Conservation (phyloP, 306 rosid genomes). For the Vigna reflexopilosa region DNA sequence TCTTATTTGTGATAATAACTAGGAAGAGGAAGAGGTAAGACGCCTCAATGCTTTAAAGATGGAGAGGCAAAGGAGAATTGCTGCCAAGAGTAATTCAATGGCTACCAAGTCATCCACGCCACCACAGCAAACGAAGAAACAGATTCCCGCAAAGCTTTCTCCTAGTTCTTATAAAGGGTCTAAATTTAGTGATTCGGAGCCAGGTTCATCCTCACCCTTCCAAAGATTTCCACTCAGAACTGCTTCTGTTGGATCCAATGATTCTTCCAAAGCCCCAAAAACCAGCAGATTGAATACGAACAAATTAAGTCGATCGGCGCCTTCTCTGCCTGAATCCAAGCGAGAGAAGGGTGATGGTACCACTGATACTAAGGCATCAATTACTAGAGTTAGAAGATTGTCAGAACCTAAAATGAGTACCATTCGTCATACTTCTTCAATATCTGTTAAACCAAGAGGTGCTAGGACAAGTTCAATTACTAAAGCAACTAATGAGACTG, state of each 20-base stretch:
- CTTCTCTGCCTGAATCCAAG: slow-evolving; percentile 70
- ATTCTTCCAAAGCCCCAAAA: slow-evolving; percentile 64
- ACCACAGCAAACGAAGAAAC: slow-evolving; percentile 67
- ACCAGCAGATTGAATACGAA: slow-evolving; percentile 59
- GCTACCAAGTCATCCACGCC: slow-evolving; percentile 57
- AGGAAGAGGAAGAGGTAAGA: slow-evolving; percentile 84
- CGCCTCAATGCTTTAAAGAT: slow-evolving; percentile 80
- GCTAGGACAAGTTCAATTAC: slow-evolving; percentile 50
- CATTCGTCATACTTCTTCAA: slow-evolving; percentile 56
- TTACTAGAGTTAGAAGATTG: slow-evolving; percentile 76
- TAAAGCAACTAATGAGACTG: slow-evolving; percentile 59
- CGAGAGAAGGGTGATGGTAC: slow-evolving; percentile 59
- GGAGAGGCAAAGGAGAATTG: slow-evolving; percentile 93
- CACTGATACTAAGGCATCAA: slow-evolving; percentile 63
- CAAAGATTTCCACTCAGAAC: slow-evolving; percentile 63
- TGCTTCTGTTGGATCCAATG: slow-evolving; percentile 59
- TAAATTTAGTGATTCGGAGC: slow-evolving; percentile 88
- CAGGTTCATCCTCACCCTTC: slow-evolving; percentile 76
- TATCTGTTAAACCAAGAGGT: slow-evolving; percentile 51
- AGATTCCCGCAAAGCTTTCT: slow-evolving; percentile 54
- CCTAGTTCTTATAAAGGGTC: slow-evolving; percentile 71
- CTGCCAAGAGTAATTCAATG: slow-evolving; percentile 67
- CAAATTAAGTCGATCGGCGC: slow-evolving; percentile 69
- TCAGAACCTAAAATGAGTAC: slow-evolving; percentile 85
- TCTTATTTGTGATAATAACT: slow-evolving; percentile 32